Conservation (phyloP, 352 stramenopile species). For the Phytophthora niederhauseri region DNA sequence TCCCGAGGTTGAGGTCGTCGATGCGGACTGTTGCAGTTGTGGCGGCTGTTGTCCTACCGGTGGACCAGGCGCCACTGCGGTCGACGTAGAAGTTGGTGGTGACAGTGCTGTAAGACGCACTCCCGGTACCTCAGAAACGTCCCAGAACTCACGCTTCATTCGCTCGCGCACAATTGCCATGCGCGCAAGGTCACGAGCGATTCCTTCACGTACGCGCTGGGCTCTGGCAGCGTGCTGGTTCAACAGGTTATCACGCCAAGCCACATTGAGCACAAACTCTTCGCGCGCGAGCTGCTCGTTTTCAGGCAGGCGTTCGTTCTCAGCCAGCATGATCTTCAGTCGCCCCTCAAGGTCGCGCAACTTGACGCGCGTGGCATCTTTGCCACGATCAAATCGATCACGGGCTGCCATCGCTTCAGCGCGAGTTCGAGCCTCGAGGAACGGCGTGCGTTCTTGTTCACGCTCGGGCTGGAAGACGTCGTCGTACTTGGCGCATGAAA, state of each 20-base stretch:
- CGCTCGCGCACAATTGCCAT: constrained; percentile 82
- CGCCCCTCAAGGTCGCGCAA: constrained; percentile 70
- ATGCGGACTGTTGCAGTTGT: constrained; percentile 1
- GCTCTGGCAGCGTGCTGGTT: constrained; percentile 58
- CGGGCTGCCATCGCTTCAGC: constrained; percentile 45
- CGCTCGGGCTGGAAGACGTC: constrained; percentile 58
- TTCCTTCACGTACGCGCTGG: constrained; percentile 65
- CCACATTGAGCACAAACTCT: constrained; percentile 92
- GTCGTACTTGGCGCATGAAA: constrained; percentile 78
- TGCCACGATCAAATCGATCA: constrained; percentile 67
- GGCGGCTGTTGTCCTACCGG: neutral
- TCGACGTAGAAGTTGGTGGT: constrained; percentile 7
- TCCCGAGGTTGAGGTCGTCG: constrained; percentile 5
- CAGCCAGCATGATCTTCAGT: constrained; percentile 68
- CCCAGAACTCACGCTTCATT: constrained; percentile 94
- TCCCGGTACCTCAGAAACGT: constrained; percentile 73
- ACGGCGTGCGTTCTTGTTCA: constrained; percentile 42
- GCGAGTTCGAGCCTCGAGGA: constrained; percentile 47
- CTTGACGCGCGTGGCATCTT: constrained; percentile 65
- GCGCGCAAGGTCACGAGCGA: constrained; percentile 71
- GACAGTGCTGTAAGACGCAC: constrained; percentile 66
- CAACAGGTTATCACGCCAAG: constrained; percentile 65
- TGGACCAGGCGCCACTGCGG: neutral
- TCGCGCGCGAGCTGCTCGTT: constrained; percentile 75
- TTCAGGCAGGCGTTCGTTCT: constrained; percentile 75